Percentiles rank a stretch among this genome's conserved stretches.
phyloP scores from a whole-genome alignment of 139 green algal genomes.

The Limnomonas spitsbergensis region DNA sequence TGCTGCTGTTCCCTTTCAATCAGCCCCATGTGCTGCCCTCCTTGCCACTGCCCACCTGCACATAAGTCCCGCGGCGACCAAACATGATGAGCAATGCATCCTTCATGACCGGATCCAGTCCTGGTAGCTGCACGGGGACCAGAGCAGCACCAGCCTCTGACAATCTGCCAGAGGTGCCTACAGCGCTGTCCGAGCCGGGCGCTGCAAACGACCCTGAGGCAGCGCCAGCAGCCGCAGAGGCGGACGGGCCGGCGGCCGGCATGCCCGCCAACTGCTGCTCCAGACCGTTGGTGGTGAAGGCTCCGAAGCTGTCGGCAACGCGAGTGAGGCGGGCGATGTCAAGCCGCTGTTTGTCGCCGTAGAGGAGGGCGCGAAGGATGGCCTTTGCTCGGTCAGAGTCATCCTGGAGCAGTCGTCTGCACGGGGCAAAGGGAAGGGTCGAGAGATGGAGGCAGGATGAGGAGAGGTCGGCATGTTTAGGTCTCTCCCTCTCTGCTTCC shows the following conservation, averaged over 20 bases:
- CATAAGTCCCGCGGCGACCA: constrained; percentile 10
- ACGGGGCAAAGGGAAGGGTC: too few relatives aligned
- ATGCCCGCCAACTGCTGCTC: neutral
- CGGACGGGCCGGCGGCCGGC: neutral
- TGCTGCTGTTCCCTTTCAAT: too few relatives aligned
- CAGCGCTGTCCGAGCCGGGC: neutral
- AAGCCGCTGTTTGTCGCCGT: constrained; percentile 40
- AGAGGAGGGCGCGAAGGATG: neutral
- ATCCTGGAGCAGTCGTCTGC: neutral
- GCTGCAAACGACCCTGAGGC: neutral
- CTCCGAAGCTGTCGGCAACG: constrained; percentile 44
- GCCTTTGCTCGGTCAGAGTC: neutral
- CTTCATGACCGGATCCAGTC: constrained; percentile 44
- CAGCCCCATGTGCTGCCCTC: too few relatives aligned
- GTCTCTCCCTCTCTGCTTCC: too few relatives aligned
- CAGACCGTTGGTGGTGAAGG: constrained; percentile 52
- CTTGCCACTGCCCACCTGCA: neutral
- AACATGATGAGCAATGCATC: constrained; percentile 64
- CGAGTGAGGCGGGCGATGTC: constrained; percentile 52
- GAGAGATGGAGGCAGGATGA: too few relatives aligned
- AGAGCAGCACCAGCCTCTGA: neutral
- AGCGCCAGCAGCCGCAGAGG: neutral
- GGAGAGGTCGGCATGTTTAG: too few relatives aligned
- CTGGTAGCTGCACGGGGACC: too few relatives aligned
- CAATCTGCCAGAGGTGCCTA: neutral